A percentile compares a stretch with the other conserved stretches of the same genome.
Evolutionary conservation across 306 rosid species (phyloP).

Genomic region (Neltuma alba): DNA sequence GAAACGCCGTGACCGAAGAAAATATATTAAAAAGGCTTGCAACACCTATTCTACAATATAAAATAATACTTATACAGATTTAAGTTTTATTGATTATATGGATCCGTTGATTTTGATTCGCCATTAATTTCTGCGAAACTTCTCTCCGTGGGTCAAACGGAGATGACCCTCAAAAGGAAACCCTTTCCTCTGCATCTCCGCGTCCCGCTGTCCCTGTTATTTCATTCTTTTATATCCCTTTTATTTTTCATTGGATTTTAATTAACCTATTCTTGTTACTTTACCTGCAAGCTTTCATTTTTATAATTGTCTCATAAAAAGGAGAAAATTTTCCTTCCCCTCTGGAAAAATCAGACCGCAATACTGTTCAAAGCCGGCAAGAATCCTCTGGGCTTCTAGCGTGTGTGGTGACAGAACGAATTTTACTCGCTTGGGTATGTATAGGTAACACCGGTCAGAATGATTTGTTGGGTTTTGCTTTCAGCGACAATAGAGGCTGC

Average conservation of each 20-base stretch:
- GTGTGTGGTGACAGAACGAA: conserved; percentile 9
- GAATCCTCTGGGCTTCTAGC: conserved; percentile 9
- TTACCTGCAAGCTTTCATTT: conserved; percentile 49
- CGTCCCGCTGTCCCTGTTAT: background rate
- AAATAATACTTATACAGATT: background rate
- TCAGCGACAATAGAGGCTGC: background rate
- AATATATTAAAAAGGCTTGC: background rate
- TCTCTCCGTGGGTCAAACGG: conserved; percentile 41
- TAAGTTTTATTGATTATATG: background rate
- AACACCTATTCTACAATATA: no score
- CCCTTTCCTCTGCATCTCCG: conserved; percentile 29
- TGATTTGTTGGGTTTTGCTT: conserved; percentile 20
- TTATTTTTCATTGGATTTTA: background rate
- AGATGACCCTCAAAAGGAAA: background rate
- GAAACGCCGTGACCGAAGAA: background rate
- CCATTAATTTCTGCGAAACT: conserved; percentile 16
- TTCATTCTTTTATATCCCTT: no score
- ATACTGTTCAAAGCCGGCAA: conserved; percentile 2
- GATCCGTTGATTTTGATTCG: background rate
- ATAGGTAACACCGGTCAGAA: conserved; percentile 2
- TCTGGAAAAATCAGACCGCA: background rate
- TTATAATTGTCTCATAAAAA: background rate
- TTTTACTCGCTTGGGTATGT: conserved; percentile 16
- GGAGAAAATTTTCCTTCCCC: background rate
- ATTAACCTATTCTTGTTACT: conserved; percentile 45